These are phyloP conservation scores for Chaetomiaceae sp. DNA, from an alignment of 2,329 filamentous ascomycete species.

Conservation along the genomic window DNA sequence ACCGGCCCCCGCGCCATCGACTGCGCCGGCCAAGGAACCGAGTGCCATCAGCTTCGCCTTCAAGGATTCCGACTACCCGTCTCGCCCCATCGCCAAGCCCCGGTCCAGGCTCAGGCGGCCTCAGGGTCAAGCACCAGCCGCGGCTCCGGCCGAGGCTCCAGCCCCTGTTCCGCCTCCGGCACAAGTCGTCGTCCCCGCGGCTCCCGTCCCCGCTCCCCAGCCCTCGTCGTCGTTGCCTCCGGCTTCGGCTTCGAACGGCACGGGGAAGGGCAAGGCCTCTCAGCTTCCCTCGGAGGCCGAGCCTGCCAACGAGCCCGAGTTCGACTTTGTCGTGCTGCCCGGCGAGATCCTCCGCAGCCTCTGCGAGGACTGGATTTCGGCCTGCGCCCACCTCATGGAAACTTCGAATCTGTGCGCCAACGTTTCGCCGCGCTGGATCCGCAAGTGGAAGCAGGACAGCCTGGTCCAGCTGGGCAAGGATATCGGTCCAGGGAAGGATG, in stretches of 20 bases:
- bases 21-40: neutral
- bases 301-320: neutral
- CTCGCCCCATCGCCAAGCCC: neutral
- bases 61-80: neutral
- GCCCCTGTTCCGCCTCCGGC: neutral
- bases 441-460: neutral
- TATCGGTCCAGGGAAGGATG: neutral
- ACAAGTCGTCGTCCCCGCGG: neutral
- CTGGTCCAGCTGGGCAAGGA: neutral
- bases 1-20: neutral
- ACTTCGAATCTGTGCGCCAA: neutral
- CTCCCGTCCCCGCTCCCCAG: neutral
- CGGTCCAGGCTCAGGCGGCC: neutral
- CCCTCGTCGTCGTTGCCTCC: neutral
- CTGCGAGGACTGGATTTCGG: neutral
- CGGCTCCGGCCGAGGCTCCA: neutral
- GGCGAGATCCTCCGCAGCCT: neutral
- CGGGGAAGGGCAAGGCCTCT: conserved; percentile 9
- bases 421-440: neutral
- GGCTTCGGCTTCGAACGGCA: no score
- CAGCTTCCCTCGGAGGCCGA: neutral
- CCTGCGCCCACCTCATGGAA: neutral
- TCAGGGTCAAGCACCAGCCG: neutral
- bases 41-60: neutral
- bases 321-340: neutral